Base-by-base conservation (phyloP, 116 monocot genomes). In the Papilionanthe hybrid region DNA sequence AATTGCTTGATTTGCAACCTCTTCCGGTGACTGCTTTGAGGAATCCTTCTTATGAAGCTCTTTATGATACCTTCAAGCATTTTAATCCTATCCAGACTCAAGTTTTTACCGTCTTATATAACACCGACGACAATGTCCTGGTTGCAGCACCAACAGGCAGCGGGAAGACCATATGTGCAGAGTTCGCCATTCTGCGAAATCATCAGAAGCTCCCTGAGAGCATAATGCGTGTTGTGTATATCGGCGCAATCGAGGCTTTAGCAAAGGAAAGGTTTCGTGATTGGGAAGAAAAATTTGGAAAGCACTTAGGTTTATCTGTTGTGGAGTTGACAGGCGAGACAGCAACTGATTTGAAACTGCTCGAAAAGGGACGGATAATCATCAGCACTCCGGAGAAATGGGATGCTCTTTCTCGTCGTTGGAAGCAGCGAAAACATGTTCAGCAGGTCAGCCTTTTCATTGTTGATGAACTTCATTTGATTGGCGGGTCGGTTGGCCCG, bases 31-130 rank as follows among this genome's bases (percentile, higher is more conserved):
- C 90, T 58, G 94, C n/a, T 50, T 82, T 98, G 73, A 91, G 94
- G 79, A 98, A 93, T 80, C 85, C 92, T 72, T 69, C 82, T 29
- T 98, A 91, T 81, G 98, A 98, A 81, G 87, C 85, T 82, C 85
- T 94, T 7, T 98, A 98, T 86, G 89, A 86, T 74, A 79, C 83
- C 67, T 98, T 98, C 82, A 98, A 91, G 82, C 94, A 98, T 82
- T 98, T 98, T 82, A 98, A 94, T 86, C 98, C 98, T 41, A 93
- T 98, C 42, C 98, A 94, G 58, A 98, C 98, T 27, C 98, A 98
- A 79, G 98, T 94, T 4, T 98, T 98, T 72, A 98, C 92, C 12
- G 94, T 98, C 56, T 79, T 98, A 66, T 98, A 98, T 80, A 98
- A 88, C 72, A 87, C 87, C 12, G 98, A 94, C 85, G 98, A 98